phyloP scores from a whole-genome alignment of 345 rosid genomes.

The Melaleuca quinquenervia region DNA sequence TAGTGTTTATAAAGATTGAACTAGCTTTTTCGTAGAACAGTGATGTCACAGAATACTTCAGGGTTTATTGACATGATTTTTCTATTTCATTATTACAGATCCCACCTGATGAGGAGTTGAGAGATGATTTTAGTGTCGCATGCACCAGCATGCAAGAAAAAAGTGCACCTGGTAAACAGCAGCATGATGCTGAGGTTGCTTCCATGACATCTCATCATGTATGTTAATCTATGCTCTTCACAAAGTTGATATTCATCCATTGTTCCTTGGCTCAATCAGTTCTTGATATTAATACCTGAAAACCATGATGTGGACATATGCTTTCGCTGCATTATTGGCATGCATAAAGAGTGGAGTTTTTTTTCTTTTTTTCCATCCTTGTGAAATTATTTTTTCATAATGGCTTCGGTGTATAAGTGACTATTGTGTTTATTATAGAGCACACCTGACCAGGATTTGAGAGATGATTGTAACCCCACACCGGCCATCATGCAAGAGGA shows the following conservation, averaged over 20 bases:
- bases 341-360: not conserved
- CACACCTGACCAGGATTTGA: not conserved
- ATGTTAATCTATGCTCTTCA: not conserved
- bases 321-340: not conserved
- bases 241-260: not conserved
- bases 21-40: not conserved
- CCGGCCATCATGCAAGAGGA: conserved; percentile 18
- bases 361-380: not conserved
- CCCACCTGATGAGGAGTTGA: not conserved
- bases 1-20: not conserved
- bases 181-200: conserved; percentile 2
- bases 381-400: not conserved
- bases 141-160: conserved; percentile 18
- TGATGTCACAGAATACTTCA: not conserved
- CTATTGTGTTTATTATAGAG: not conserved
- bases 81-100: not conserved
- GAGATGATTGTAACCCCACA: not conserved
- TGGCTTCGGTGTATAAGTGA: not conserved
- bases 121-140: not conserved
- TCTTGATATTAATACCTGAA: not conserved
- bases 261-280: not conserved
- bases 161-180: conserved; percentile 11
- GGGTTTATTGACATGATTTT: not conserved
- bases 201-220: not conserved
- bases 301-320: not conserved